Conservation (phyloP, 2,329 filamentous ascomycete genomes). For the Ascomycota sp. region DNA sequence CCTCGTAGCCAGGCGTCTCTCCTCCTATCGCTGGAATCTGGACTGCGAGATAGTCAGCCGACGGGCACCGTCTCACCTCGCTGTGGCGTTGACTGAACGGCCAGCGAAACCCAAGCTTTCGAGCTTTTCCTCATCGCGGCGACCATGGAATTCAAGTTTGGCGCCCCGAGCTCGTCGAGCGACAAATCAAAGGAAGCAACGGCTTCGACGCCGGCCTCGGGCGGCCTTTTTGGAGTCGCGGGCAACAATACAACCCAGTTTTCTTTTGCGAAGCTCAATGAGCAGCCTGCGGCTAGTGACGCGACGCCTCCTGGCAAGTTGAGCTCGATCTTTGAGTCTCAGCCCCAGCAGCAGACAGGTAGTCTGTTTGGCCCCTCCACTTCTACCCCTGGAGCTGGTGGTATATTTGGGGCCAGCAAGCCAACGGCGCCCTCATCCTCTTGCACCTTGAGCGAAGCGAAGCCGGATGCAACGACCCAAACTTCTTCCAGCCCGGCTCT, state of each 20-base stretch:
- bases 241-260: constrained; percentile 14
- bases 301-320: constrained; percentile 10
- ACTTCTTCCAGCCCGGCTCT: constrained; percentile 4
- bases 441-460: constrained; percentile 4
- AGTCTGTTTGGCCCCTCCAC: constrained; percentile 10
- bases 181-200: constrained; percentile 12
- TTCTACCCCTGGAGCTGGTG: constrained; percentile 2
- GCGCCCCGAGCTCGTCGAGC: constrained; percentile 12
- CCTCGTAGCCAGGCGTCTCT: too few species aligned
- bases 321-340: constrained; percentile 13
- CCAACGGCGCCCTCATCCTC: constrained; percentile 1
- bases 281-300: constrained; percentile 7
- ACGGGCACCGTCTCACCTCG: too few species aligned
- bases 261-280: constrained; percentile 17
- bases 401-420: constrained; percentile 4
- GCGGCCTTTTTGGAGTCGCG: constrained; percentile 19
- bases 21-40: too few species aligned
- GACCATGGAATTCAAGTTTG: constrained; percentile 21
- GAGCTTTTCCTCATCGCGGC: neutral
- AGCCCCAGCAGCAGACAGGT: constrained; percentile 8
- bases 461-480: constrained; percentile 1
- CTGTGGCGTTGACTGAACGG: neutral
- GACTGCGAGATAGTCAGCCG: neutral
- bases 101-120: neutral
- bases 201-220: constrained; percentile 18